Percentiles rank a stretch among this genome's conserved stretches.
phyloP scores from a whole-genome alignment of 495 filamentous ascomycete species.

The Stereocaulon alpinum region DNA sequence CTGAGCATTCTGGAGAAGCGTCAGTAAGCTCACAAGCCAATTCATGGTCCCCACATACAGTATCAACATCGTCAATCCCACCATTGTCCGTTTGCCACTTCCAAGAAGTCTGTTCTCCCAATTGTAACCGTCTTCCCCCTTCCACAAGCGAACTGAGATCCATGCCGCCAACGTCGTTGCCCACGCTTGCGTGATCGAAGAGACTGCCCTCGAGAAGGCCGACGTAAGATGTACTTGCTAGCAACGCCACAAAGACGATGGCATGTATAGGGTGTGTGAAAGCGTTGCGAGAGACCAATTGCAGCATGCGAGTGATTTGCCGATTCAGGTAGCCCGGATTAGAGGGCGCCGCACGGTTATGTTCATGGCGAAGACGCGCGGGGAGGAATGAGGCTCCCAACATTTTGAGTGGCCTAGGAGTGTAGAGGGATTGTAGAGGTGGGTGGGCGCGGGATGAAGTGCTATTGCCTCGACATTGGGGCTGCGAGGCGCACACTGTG shows the following conservation, averaged over 20 bases:
- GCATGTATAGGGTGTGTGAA: constrained; percentile 93
- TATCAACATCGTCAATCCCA: constrained; percentile 22
- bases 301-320: constrained; percentile 62
- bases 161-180: constrained; percentile 51
- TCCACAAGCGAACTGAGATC: constrained; percentile 68
- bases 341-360: constrained; percentile 32
- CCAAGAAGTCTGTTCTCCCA: constrained; percentile 79
- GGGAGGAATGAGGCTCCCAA: constrained; percentile 51
- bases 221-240: constrained; percentile 90
- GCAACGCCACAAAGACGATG: constrained; percentile 74
- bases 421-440: neutral
- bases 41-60: constrained; percentile 21
- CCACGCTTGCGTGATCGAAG: constrained; percentile 50
- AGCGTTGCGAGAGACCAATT: constrained; percentile 68
- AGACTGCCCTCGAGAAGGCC: constrained; percentile 81
- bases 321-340: constrained; percentile 58
- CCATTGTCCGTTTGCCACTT: constrained; percentile 70
- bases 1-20: constrained; percentile 35
- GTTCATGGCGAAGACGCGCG: constrained; percentile 50
- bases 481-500: neutral
- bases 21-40: neutral
- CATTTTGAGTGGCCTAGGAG: constrained; percentile 30
- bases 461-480: neutral
- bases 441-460: neutral
- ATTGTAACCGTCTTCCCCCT: constrained; percentile 62